These are phyloP conservation scores for Ogataea nitratoaversa DNA, from an alignment of 805 yeast species.

Conservation along the genomic window DNA sequence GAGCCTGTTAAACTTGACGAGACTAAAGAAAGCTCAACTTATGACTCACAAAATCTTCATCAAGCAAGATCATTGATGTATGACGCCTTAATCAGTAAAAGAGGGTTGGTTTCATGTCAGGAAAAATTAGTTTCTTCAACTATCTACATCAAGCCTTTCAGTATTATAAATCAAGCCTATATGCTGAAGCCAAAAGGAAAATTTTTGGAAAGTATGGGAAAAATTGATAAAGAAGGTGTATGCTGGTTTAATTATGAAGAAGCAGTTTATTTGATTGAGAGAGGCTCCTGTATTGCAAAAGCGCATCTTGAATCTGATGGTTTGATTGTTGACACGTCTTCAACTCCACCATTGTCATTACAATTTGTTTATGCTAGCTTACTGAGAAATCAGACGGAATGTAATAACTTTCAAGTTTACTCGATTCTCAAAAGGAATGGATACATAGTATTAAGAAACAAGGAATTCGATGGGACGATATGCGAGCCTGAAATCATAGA, in stretches of 20 bases:
- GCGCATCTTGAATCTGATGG: constrained; percentile 16
- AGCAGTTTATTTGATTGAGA: constrained; percentile 68
- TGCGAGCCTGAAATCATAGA: too few species aligned
- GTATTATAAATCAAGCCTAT: constrained; percentile 12
- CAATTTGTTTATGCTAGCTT: constrained; percentile 60
- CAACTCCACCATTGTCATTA: constrained; percentile 43
- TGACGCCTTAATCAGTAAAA: constrained; percentile 47
- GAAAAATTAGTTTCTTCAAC: constrained; percentile 25
- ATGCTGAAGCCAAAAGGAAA: constrained; percentile 60
- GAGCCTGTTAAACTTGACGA: constrained; percentile 45
- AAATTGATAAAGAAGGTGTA: constrained; percentile 42
- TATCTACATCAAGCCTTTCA: constrained; percentile 15
- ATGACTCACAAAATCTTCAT: constrained; percentile 35
- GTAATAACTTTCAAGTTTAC: constrained; percentile 63
- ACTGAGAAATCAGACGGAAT: constrained; percentile 31
- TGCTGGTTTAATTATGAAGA: constrained; percentile 59
- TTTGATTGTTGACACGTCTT: constrained; percentile 21
- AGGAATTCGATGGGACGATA: constrained; percentile 7
- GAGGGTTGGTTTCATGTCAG: constrained; percentile 37
- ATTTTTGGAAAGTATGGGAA: constrained; percentile 70
- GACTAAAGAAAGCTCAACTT: constrained; percentile 12
- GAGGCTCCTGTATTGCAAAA: constrained; percentile 54
- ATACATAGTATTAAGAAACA: constrained; percentile 49
- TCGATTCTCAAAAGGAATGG: constrained; percentile 75
- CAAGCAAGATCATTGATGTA: constrained; percentile 70